These are phyloP conservation scores for Aspergillus sp. DNA, from an alignment of 2,329 filamentous ascomycete genomes.

Conservation along the genomic window DNA sequence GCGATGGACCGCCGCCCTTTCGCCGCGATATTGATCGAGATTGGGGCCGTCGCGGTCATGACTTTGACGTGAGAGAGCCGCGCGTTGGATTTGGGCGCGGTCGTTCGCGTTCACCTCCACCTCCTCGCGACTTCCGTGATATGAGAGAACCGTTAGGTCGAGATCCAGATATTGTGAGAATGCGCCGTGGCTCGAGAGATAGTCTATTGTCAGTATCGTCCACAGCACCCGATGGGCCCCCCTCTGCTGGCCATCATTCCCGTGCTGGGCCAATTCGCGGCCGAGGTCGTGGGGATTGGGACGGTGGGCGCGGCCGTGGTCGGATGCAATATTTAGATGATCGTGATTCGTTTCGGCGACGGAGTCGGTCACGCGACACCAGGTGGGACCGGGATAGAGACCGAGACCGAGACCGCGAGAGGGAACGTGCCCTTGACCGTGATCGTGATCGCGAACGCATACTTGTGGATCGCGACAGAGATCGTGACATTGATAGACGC, in stretches of 20 bases:
- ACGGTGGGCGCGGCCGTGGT: constrained; percentile 44
- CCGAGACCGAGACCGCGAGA: constrained; percentile 37
- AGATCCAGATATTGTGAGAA: constrained; percentile 40
- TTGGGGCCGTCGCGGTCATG: constrained; percentile 48
- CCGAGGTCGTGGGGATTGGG: constrained; percentile 44
- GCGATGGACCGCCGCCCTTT: constrained; percentile 40
- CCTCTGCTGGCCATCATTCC: constrained; percentile 32
- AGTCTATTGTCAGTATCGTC: constrained; percentile 40
- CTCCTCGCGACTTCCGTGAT: constrained; percentile 42
- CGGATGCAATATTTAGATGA: constrained; percentile 42
- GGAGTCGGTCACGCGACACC: constrained; percentile 46
- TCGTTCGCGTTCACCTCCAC: constrained; percentile 43
- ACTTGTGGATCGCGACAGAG: constrained; percentile 27
- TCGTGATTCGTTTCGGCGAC: constrained; percentile 42
- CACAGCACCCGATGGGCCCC: constrained; percentile 36
- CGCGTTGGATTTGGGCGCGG: constrained; percentile 48
- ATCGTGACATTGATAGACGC: constrained; percentile 18
- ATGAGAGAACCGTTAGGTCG: constrained; percentile 34
- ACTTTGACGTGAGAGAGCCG: constrained; percentile 45
- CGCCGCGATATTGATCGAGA: constrained; percentile 46
- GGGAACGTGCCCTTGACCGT: constrained; percentile 32
- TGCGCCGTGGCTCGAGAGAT: constrained; percentile 46
- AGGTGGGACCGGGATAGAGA: constrained; percentile 44
- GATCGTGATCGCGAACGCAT: constrained; percentile 30
- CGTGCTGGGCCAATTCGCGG: constrained; percentile 42